Conservation (phyloP, 306 rosid species). For the Boehmeria nivea region DNA sequence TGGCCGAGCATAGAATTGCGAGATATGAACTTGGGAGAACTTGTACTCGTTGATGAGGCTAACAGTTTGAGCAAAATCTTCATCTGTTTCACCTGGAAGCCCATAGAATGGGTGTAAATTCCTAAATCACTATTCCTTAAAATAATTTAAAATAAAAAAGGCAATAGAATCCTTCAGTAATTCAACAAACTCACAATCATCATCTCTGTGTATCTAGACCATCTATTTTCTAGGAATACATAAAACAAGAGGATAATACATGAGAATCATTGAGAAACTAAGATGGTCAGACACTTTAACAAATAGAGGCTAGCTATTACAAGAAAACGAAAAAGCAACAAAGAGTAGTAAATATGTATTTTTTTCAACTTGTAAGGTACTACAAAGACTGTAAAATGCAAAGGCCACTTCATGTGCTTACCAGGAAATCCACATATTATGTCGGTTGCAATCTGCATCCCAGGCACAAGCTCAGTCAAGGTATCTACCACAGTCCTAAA, state of each 20-base stretch:
- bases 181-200: too few relatives aligned
- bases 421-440: constrained; percentile 99
- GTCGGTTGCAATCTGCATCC: constrained; percentile 97
- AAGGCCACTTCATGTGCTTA: constrained; percentile 34
- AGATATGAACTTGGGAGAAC: constrained; percentile 89
- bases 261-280: too few relatives aligned
- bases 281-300: background rate
- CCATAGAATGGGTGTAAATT: constrained; percentile 23
- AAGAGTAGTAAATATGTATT: background rate
- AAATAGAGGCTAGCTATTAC: background rate
- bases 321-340: background rate
- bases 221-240: too few relatives aligned
- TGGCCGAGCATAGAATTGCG: constrained; percentile 98
- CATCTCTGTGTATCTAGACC: too few relatives aligned
- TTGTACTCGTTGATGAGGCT: constrained; percentile 68
- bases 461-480: constrained; percentile 89
- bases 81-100: constrained; percentile 84
- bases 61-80: constrained; percentile 76
- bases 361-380: too few relatives aligned
- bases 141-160: too few relatives aligned
- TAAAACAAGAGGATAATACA: too few relatives aligned
- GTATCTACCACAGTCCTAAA: constrained; percentile 95
- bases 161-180: too few relatives aligned
- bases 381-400: too few relatives aligned
- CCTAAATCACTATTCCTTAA: constrained; percentile 8